Base-by-base conservation (phyloP, 176 grass and related monocot species). In the Carex parvula region DNA sequence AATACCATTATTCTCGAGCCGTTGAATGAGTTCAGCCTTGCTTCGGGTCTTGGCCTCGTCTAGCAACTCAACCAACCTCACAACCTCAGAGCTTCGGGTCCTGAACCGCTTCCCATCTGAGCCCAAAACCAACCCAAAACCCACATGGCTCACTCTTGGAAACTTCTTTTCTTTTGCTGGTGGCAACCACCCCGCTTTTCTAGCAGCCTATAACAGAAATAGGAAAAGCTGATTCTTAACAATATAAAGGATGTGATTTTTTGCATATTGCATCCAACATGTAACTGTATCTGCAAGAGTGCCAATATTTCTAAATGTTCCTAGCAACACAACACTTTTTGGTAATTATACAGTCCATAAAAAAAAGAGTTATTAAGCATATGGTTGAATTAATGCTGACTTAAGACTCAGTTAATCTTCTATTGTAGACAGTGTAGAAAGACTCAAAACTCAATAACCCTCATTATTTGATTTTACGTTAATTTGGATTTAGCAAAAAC, bases 71-170 rank as follows among this genome's bases (percentile, higher is more conserved):
- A 88, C 81, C 53, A 98, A 87, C 79, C 93, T 84, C 84, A 98
- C 91, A 83, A 95, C 96, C 61, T 93, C 89, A 41, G 89, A 89
- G 79, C 93, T 98, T 21, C 91, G 93, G 75, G 96, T 98, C 42
- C 88, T 88, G 87, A 98, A 95, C 1, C 91, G 91, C 70, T 98
- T 95, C 72, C 96, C 91, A 81, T 98, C 96, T 86, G 88, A 83
- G 61, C 96, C 96, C 91, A 98, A 2, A 89, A 98, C 95, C 79
- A 98, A 90, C 14, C 95, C 95, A 75, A 98, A 95, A 70, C 92
- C 91, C 83, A 98, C 92, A 89, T 95, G 92, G 63, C 10, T 95
- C 18, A 88, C 84, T 93, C 88, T 93, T 18, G 95, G 92, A 61
- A 87, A 93, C 64, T 78, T 89, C 60, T 91, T 93, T 86, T 93